Conservation (phyloP, 2,329 filamentous ascomycete genomes). For the Aspergillus brasiliensis region DNA sequence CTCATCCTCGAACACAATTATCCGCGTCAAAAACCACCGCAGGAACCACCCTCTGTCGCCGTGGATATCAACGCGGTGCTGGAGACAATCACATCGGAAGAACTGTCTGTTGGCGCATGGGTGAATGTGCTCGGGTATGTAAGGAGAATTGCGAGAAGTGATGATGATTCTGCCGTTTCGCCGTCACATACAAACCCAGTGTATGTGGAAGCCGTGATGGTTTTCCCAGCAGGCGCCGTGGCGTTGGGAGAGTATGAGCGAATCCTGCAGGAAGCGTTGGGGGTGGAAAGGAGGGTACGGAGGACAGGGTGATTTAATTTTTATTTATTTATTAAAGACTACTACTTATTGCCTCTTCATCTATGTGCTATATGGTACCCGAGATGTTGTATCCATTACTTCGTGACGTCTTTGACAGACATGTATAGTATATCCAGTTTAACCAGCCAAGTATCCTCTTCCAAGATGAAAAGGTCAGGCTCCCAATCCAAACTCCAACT, state of each 20-base stretch:
- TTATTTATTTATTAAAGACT: background rate
- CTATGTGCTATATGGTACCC: background rate
- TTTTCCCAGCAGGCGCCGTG: constrained; percentile 77
- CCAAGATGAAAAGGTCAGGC: background rate
- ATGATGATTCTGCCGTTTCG: background rate
- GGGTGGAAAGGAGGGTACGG: constrained; percentile 34
- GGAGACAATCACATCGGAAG: constrained; percentile 62
- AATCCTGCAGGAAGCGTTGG: constrained; percentile 49
- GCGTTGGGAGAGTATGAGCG: constrained; percentile 71
- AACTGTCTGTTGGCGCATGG: constrained; percentile 77
- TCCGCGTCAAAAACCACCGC: constrained; percentile 41
- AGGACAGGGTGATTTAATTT: constrained; percentile 4
- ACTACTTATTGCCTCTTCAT: background rate
- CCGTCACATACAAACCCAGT: constrained; percentile 37
- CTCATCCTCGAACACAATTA: constrained; percentile 70
- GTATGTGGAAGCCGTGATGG: constrained; percentile 70
- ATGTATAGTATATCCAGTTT: background rate
- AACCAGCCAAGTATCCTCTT: constrained; percentile 7
- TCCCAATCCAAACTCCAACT: constrained; percentile 3
- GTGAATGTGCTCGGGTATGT: constrained; percentile 86
- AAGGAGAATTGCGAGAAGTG: constrained; percentile 14
- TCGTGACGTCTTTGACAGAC: background rate
- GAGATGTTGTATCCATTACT: background rate
- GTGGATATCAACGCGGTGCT: constrained; percentile 76
- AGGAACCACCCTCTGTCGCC: constrained; percentile 49